phyloP scores from a whole-genome alignment of 352 stramenopile species.

The Globisporangium canariense region DNA sequence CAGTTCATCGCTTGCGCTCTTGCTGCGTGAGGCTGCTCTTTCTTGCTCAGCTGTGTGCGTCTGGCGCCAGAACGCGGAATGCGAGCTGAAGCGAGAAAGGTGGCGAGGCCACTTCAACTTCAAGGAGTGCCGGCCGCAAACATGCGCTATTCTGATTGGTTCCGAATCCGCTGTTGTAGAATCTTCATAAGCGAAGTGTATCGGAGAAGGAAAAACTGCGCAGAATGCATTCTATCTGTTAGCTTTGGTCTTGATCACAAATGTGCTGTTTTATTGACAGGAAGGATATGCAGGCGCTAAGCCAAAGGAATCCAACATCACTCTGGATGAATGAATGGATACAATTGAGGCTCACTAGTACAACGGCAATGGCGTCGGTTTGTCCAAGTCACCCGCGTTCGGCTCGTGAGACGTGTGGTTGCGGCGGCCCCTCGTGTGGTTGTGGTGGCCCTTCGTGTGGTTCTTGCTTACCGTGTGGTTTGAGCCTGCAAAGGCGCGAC shows the following conservation, averaged over 20 bases:
- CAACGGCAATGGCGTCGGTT: not conserved
- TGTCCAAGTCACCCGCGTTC: not conserved
- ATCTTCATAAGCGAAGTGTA: too few relatives aligned
- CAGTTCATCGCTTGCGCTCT: too few relatives aligned
- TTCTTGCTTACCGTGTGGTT: not conserved
- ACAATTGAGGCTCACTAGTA: not conserved
- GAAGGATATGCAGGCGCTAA: not conserved
- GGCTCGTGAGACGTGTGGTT: not conserved
- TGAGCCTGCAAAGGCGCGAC: not conserved
- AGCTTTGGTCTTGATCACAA: not conserved
- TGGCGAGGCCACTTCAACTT: too few relatives aligned
- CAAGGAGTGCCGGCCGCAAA: too few relatives aligned
- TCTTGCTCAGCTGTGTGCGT: too few relatives aligned
- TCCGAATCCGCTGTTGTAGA: too few relatives aligned
- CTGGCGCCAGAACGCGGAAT: too few relatives aligned
- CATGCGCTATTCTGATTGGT: too few relatives aligned
- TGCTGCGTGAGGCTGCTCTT: too few relatives aligned
- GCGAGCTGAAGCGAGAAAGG: too few relatives aligned
- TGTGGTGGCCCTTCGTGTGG: not conserved
- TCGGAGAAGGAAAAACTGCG: too few relatives aligned
- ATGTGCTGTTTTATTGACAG: not conserved
- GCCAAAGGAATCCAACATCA: not conserved
- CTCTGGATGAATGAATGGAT: not conserved
- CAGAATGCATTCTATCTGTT: too few relatives aligned
- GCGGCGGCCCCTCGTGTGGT: not conserved